Percentiles rank a stretch among this genome's conserved stretches.
These are phyloP conservation scores for Dysphania ambrosioides DNA, from an alignment of 148 eudicot species.

Conservation along the genomic window DNA sequence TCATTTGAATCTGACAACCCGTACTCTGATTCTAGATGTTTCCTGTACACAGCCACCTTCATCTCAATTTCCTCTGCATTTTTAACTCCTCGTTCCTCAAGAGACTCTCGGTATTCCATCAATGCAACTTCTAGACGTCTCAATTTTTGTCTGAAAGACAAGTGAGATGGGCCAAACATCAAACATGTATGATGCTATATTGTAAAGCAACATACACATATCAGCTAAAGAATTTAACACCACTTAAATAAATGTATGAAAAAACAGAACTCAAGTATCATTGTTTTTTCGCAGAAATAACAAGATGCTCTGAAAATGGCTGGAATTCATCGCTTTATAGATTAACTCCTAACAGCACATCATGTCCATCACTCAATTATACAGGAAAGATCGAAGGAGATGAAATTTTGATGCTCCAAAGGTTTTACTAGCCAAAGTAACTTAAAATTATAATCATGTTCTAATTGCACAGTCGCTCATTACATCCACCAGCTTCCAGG, in stretches of 20 bases:
- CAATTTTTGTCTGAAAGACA: conserved; percentile 74
- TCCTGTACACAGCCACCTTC: conserved; percentile 62
- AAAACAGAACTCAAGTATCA: background rate
- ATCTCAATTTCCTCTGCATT: conserved; percentile 72
- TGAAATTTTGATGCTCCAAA: background rate
- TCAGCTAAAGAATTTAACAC: background rate
- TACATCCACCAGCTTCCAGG: background rate
- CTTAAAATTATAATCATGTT: background rate
- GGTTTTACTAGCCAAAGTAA: background rate
- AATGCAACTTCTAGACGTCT: conserved; percentile 86
- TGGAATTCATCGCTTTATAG: too few species aligned
- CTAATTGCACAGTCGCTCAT: background rate
- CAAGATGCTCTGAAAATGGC: too few species aligned
- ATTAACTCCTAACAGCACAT: background rate
- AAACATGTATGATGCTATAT: conserved; percentile 4
- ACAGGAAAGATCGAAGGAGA: background rate
- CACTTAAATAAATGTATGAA: background rate
- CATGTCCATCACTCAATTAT: background rate
- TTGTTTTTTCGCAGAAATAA: background rate
- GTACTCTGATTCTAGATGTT: conserved; percentile 61
- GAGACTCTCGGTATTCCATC: conserved; percentile 90
- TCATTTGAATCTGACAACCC: conserved; percentile 55
- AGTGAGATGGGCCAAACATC: conserved; percentile 12
- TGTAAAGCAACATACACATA: background rate
- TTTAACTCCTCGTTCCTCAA: conserved; percentile 73